phyloP scores from a whole-genome alignment of 306 rosid genomes.

The Cucurbita moschata region DNA sequence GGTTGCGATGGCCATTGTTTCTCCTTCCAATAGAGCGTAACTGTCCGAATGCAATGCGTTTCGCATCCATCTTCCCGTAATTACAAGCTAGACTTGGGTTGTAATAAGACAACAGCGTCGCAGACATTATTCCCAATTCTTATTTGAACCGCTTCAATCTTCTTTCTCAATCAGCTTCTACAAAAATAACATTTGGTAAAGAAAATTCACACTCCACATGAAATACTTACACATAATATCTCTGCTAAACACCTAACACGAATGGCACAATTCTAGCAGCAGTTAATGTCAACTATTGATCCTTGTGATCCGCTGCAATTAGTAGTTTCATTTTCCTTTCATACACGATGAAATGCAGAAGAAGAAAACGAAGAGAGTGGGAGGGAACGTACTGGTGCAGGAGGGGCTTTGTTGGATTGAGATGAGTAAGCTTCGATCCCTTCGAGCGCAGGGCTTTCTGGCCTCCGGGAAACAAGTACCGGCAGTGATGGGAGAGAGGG shows the following conservation, averaged over 20 bases:
- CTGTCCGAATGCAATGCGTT: conserved; percentile 1
- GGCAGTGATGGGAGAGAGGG: neutral
- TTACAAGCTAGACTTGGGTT: conserved; percentile 16
- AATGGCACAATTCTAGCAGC: neutral
- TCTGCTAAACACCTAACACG: neutral
- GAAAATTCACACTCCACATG: neutral
- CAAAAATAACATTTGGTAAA: neutral
- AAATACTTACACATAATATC: neutral
- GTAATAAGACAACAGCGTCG: conserved; percentile 13
- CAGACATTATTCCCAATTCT: conserved; percentile 19
- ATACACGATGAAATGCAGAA: neutral
- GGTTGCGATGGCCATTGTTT: neutral
- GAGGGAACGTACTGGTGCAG: neutral
- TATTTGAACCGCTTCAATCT: neutral
- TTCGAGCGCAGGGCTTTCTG: neutral
- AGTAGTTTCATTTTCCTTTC: neutral
- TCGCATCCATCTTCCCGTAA: conserved; percentile 7
- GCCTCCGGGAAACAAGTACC: neutral
- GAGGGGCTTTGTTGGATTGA: neutral
- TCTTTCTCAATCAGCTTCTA: neutral
- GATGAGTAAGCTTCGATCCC: neutral
- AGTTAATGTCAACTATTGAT: neutral
- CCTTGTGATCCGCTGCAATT: neutral
- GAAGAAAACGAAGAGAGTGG: neutral
- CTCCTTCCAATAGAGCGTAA: neutral